Base-by-base conservation (phyloP, 371 early-diverging fungal species). In the Mortierella sp. region DNA sequence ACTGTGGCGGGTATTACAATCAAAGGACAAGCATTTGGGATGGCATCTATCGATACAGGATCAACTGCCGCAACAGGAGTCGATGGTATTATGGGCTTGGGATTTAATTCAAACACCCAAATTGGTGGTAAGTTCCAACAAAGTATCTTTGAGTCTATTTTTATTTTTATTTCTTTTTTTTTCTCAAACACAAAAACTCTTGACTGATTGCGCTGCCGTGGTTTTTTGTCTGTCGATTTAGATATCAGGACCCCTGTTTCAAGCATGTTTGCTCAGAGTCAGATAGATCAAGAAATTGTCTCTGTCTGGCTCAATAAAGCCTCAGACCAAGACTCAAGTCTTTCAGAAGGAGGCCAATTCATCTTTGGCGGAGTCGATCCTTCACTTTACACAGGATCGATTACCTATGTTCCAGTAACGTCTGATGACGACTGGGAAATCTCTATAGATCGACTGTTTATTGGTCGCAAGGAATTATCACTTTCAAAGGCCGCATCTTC, bases 261-360 rank as follows among this genome's bases (percentile, higher is more conserved):
- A 2, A 51, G 51, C 51, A 51, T 51, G 51, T 23, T 51, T 7
- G 31, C 17, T 7, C 74, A 79, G 49, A 51, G 57, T 23, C 80
- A 68, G 29, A 74, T 79, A 3, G 80, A 79, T 26, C 60, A 74
- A 17, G 56, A 47, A 1, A 64, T 74, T 22, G 80, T 79, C 23
- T 79, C 80, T 3, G 80, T 79, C 2, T 79, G 75, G 74, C 54
- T 79, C 29, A 79, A 79, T 45, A 79, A 79, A 47, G 80, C 80
- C 6, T 42, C 53, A 10, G 45, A 74, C 15, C 80, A 79, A 65
- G 80, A 74, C 53, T 31, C 53, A 3, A 54, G 35, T 26, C 53
- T 74, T 19, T 67, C 80, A 8, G 51, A 70, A 8, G 80, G 80
- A 2, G 80, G 80, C 26, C n/a, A 64, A 13, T 79, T 79, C 47